Evolutionary conservation across 2,329 filamentous ascomycete genomes (phyloP).

Genomic region (Purpureocillium takamizusanense): DNA sequence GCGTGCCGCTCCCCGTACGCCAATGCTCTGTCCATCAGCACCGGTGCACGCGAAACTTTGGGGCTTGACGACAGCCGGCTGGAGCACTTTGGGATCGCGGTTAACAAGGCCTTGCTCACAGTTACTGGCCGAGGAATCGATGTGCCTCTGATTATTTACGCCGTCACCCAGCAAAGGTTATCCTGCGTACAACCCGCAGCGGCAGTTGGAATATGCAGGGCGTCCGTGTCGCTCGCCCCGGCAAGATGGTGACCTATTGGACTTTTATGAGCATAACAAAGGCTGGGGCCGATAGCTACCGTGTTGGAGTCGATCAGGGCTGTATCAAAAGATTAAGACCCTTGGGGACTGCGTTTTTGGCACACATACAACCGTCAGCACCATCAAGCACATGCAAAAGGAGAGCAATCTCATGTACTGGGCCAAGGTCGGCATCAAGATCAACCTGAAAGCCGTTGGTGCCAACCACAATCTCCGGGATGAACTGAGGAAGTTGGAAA

Average conservation of each 20-base stretch:
- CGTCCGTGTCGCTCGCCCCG: slow-evolving; percentile 45
- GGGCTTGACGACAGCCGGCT: slow-evolving; percentile 42
- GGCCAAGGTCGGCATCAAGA: slow-evolving; percentile 65
- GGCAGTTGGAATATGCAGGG: slow-evolving; percentile 63
- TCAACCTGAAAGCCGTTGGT: slow-evolving; percentile 73
- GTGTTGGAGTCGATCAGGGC: slow-evolving; percentile 13
- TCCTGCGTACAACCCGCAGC: slow-evolving; percentile 23
- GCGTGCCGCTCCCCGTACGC: slow-evolving; percentile 56
- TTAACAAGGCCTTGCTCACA: slow-evolving; percentile 55
- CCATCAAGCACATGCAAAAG: slow-evolving; percentile 25
- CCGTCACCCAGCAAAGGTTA: slow-evolving; percentile 11
- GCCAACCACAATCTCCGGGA: slow-evolving; percentile 56
- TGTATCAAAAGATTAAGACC: slow-evolving; percentile 60
- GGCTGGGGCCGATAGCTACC: not conserved
- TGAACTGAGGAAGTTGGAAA: slow-evolving; percentile 18
- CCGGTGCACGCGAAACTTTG: slow-evolving; percentile 45
- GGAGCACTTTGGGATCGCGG: slow-evolving; percentile 50
- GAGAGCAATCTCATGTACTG: slow-evolving; percentile 38
- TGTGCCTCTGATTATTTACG: slow-evolving; percentile 54
- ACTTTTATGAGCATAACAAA: slow-evolving; percentile 32
- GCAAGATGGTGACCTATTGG: slow-evolving; percentile 37
- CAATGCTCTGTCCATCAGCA: slow-evolving; percentile 59
- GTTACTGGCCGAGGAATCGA: slow-evolving; percentile 61
- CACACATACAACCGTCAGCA: slow-evolving; percentile 59
- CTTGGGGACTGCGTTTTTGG: slow-evolving; percentile 57